Base-by-base conservation (phyloP, 2,329 filamentous ascomycete genomes). In the Pseudogymnoascus sp. region DNA sequence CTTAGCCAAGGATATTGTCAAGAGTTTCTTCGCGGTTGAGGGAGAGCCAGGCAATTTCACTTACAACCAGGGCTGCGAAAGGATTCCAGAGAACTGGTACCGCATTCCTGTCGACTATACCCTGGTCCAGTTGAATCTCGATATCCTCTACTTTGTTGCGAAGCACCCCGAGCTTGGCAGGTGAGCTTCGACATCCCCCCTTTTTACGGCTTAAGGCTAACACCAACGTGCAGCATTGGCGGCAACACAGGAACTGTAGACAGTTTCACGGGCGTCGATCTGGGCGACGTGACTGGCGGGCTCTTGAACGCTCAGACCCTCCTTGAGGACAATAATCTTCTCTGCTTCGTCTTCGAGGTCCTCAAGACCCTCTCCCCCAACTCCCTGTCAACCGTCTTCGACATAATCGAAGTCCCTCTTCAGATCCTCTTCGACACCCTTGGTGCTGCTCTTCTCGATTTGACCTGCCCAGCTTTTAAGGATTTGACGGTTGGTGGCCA, bases 231-330 rank as follows among this genome's bases (percentile, higher is more conserved):
- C 33, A 46, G 28, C 26, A 50, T 84, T 24, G 82, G 82, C 3
- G 82, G 82, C 10, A 84, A 84, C 67, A 76, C 77, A 6, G 80
- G 81, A 22, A 75, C 73, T 3, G 75, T 80, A 16, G 79, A 84
- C 71, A 79, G 75, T 26, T 84, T 83, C 67, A 73, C 76, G 2
- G 81, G 80, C 3, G 68, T 84, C 56, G 71, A 79, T 66, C 59
- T 79, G 1, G 65, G 65, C 2, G 70, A 81, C 61, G 28, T 81
- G 14, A 78, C 78, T 10, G 75, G 77, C 19, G 78, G 78, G 56
- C 68, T 82, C 0, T 75, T 78, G 65, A 81, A 80, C 66, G 69
- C 71, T 3, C 64, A 71, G 14, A 76, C 72, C n/a, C 70, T 82
- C 0, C 68, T 78, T 2, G 65, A 82, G 62, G 78, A 77, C 14